phyloP scores from a whole-genome alignment of 176 grass and related monocot genomes.

The Aegilops tauschii region DNA sequence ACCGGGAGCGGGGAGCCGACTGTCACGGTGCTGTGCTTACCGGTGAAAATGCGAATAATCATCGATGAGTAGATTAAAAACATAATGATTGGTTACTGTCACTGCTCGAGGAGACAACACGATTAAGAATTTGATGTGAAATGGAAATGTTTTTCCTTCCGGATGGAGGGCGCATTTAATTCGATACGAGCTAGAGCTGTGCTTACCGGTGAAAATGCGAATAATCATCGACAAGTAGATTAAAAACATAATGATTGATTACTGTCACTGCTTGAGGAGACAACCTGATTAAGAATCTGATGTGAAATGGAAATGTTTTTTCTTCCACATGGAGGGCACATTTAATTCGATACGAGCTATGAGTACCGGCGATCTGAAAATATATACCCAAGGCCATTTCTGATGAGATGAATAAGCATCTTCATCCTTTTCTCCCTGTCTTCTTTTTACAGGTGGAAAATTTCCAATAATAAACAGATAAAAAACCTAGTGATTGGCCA shows the following conservation, averaged over 20 bases:
- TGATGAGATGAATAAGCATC: background rate
- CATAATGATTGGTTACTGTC: background rate
- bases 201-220: background rate
- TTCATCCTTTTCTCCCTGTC: background rate
- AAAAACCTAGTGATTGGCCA: background rate
- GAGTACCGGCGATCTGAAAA: background rate
- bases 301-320: background rate
- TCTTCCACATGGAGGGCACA: background rate
- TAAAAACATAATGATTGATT: background rate
- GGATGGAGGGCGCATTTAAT: background rate
- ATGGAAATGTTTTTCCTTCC: background rate
- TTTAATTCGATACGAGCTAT: background rate
- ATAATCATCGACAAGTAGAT: background rate
- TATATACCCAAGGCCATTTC: background rate
- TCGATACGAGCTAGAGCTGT: background rate
- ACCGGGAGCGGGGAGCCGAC: background rate
- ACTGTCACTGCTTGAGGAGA: background rate
- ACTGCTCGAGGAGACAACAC: background rate
- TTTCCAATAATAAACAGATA: background rate
- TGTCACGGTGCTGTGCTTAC: background rate
- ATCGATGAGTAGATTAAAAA: background rate
- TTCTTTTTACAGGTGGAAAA: background rate
- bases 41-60: background rate
- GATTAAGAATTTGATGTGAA: background rate
- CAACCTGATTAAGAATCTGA: conserved; percentile 7